Conservation (phyloP, 495 filamentous ascomycete species). For the Trichocladium antarcticum region DNA sequence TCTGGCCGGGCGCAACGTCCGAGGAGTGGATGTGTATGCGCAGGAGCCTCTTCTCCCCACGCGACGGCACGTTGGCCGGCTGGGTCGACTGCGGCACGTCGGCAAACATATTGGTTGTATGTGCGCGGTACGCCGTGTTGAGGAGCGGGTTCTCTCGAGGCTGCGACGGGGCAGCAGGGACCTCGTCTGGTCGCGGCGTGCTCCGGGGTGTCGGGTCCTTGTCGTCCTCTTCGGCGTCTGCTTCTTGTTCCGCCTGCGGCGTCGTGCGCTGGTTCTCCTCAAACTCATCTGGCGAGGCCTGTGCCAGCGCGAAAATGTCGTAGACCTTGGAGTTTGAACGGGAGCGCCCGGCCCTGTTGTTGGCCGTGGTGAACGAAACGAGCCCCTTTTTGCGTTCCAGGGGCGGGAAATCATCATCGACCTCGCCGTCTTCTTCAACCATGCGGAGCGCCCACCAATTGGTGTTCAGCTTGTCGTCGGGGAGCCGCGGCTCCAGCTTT, state of each 20-base stretch:
- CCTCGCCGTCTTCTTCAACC: constrained; percentile 78
- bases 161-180: constrained; percentile 16
- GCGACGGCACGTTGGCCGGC: constrained; percentile 45
- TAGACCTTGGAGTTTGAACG: constrained; percentile 72
- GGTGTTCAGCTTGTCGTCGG: constrained; percentile 60
- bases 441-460: constrained; percentile 90
- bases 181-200: constrained; percentile 35
- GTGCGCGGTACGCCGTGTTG: constrained; percentile 45
- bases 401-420: constrained; percentile 91
- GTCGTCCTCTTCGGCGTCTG: constrained; percentile 35
- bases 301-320: constrained; percentile 86
- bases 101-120: constrained; percentile 45
- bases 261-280: constrained; percentile 66
- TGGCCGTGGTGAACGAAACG: constrained; percentile 79
- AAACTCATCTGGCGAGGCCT: constrained; percentile 66
- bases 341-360: constrained; percentile 58
- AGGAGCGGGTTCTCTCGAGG: constrained; percentile 50
- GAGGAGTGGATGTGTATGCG: constrained; percentile 67
- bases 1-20: constrained; percentile 48
- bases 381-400: constrained; percentile 69
- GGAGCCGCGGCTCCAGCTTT: constrained; percentile 58
- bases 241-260: constrained; percentile 55
- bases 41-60: constrained; percentile 72
- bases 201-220: constrained; percentile 32
- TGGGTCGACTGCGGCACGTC: constrained; percentile 54